Conservation (phyloP, 495 filamentous ascomycete species). For the Bombardia bombarda region DNA sequence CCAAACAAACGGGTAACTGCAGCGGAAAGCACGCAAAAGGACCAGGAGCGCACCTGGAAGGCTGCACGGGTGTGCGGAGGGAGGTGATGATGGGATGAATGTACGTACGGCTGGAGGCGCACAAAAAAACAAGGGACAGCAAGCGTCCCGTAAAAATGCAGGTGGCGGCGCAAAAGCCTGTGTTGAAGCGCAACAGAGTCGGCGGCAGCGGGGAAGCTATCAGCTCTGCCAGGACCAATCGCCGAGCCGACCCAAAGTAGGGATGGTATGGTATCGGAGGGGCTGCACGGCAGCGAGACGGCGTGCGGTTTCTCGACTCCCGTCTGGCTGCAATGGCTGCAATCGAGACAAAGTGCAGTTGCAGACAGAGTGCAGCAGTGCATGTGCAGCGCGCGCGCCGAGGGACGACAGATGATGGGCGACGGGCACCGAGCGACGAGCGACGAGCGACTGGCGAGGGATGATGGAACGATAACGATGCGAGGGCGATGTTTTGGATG, state of each 20-base stretch:
- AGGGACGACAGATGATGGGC: no score
- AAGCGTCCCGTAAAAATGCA: conserved; percentile 20
- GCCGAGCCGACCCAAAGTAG: no score
- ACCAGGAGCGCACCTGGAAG: conserved; percentile 3
- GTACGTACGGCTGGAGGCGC: conserved; percentile 17
- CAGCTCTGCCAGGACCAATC: neutral
- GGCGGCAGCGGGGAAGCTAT: conserved; percentile 4
- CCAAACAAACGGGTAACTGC: conserved; percentile 3
- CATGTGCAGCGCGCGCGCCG: no score
- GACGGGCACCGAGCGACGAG: no score
- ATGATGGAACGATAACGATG: no score
- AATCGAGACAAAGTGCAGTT: no score
- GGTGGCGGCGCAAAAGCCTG: conserved; percentile 17
- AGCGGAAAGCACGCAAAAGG: conserved; percentile 1
- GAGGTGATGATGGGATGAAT: conserved; percentile 8
- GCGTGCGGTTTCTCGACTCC: no score
- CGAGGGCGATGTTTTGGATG: neutral
- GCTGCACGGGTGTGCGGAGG: conserved; percentile 7
- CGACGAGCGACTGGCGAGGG: no score
- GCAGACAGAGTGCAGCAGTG: no score
- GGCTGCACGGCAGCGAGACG: neutral
- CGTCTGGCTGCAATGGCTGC: no score
- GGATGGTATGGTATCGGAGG: no score
- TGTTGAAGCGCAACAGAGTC: conserved; percentile 22
- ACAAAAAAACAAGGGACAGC: conserved; percentile 20